Base-by-base conservation (phyloP, 441 rosid species). In the Hypseocharis bilobata region DNA sequence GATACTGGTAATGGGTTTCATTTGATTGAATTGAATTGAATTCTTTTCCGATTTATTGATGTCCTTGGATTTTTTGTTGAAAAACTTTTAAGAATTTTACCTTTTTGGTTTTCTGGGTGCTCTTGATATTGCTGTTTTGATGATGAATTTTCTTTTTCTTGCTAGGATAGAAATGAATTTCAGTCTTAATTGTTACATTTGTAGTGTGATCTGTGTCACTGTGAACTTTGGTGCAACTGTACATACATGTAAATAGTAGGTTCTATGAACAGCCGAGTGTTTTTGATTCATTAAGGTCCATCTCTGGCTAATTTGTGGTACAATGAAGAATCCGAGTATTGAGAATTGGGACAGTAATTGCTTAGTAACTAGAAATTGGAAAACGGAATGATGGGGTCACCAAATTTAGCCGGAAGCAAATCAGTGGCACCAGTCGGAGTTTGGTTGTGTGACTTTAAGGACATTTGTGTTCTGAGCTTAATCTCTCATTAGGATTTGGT, bases 1-100 rank as follows among this genome's bases (percentile, higher is more conserved):
- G 97, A 91, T 76, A 81, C 73, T 10, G 97, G 99, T 93, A 81
- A 14, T 23, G n/a, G 38, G 20, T 11, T 56, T 28, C 13, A 4
- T 56, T 28, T 11, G 34, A 25, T 56, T 26, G 17, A 28, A 56
- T 14, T 51, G n/a, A n/a, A n/a, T n/a, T n/a, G n/a, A n/a, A n/a
- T n/a, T n/a, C n/a, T 16, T 51, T 26, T 7, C 13, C 2, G 27
- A 51, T 51, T 51, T 27, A 7, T 51, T 20, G 56, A 4, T 51
- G 14, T 3, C 56, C 26, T 3, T 2, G 26, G 26, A 51, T 0
- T 27, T 19, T 6, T 51, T 22, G 20, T 22, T 10, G 27, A 22
- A 51, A 20, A 20, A 51, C 56, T 51, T 22, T 19, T 2, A 17
- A 17, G 44, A 40, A 14, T 62, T 17, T 49, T 26, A 16, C 19